These are phyloP conservation scores for Fraxinus greggii DNA, from an alignment of 305 asterid species.

Conservation along the genomic window DNA sequence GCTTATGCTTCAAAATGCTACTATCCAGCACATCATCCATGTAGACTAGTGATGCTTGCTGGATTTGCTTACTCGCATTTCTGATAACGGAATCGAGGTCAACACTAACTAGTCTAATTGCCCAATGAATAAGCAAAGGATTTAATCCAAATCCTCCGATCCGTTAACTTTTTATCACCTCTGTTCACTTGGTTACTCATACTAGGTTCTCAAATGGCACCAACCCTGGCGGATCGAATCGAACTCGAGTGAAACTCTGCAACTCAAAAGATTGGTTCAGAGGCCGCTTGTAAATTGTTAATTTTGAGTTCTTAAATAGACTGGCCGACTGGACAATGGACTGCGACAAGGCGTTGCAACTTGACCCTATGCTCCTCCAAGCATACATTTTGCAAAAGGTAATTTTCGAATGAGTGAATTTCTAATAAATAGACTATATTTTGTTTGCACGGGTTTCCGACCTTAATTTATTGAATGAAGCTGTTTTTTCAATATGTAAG, in stretches of 20 bases:
- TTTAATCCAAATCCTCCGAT: constrained; percentile 30
- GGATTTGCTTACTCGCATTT: too few relatives aligned
- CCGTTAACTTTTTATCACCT: constrained; percentile 12
- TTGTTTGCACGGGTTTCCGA: background rate
- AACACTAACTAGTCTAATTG: too few relatives aligned
- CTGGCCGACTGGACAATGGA: constrained; percentile 36
- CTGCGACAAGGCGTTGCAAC: constrained; percentile 84
- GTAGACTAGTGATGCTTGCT: too few relatives aligned
- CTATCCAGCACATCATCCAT: too few relatives aligned
- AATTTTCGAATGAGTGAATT: background rate
- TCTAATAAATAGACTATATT: background rate
- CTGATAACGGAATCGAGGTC: too few relatives aligned
- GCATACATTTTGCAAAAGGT: constrained; percentile 91
- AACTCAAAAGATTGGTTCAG: constrained; percentile 93
- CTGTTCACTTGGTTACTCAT: background rate
- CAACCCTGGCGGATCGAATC: constrained; percentile 59
- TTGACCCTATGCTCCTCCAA: constrained; percentile 77
- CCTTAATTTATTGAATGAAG: background rate
- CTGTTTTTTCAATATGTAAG: background rate
- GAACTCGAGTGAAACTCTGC: constrained; percentile 82
- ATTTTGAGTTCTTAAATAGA: background rate
- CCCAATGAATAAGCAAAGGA: constrained; percentile 39
- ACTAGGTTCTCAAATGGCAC: constrained; percentile 43
- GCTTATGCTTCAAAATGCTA: too few relatives aligned
- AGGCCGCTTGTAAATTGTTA: constrained; percentile 68